These are phyloP conservation scores for Mucor racemosus DNA, from an alignment of 371 early-diverging fungal genomes.

Conservation along the genomic window DNA sequence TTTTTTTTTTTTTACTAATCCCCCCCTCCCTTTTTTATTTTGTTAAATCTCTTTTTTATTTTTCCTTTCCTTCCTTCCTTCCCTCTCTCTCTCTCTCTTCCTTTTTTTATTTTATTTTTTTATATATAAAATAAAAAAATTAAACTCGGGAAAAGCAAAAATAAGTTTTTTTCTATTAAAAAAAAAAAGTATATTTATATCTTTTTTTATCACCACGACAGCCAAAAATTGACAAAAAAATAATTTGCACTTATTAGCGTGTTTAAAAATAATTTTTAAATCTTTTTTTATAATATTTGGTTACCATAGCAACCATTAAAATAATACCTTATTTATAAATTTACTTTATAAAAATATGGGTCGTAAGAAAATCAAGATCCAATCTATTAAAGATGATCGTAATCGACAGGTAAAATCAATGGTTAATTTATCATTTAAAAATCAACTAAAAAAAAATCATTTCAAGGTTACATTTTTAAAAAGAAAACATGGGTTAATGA, in stretches of 20 bases:
- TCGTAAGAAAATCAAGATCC: constrained; percentile 96
- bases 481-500: constrained; percentile 86
- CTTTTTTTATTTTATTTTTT: not conserved
- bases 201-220: constrained; percentile 19
- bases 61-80: not conserved
- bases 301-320: constrained; percentile 9
- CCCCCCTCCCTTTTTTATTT: not conserved
- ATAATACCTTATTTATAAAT: not conserved
- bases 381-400: constrained; percentile 91
- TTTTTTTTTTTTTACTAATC: not conserved
- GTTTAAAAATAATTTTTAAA: constrained; percentile 4
- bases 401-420: constrained; percentile 79
- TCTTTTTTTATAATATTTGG: constrained; percentile 14
- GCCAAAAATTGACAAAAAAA: not conserved
- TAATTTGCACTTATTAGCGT: not conserved
- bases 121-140: not conserved
- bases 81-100: not conserved
- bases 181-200: constrained; percentile 6
- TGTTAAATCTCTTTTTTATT: not conserved
- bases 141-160: not conserved
- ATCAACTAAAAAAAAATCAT: not conserved
- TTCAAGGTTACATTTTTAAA: constrained; percentile 27
- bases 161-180: not conserved
- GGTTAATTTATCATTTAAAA: not conserved
- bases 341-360: constrained; percentile 72